Evolutionary conservation across 306 rosid species (phyloP).

Genomic region (Dalbergia cochinchinensis): DNA sequence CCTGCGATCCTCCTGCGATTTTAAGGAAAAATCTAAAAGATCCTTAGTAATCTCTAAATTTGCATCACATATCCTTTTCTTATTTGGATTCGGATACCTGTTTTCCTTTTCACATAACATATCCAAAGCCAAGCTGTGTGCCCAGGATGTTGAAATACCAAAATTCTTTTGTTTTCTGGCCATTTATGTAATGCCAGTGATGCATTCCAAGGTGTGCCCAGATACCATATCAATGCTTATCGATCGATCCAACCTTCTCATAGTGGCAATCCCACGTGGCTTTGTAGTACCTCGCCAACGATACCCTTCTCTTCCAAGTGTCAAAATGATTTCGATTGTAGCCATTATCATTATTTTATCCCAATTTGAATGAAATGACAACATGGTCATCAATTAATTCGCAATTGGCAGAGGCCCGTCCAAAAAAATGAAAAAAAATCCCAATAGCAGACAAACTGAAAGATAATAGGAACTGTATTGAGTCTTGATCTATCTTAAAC

Average conservation of each 20-base stretch:
- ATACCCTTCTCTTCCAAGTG: constrained; percentile 8
- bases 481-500: not conserved
- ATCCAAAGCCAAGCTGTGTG: constrained; percentile 13
- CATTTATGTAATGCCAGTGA: not conserved
- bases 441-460: not conserved
- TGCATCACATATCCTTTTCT: constrained; percentile 41
- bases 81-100: constrained; percentile 41
- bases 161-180: not conserved
- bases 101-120: constrained; percentile 42
- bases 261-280: constrained; percentile 47
- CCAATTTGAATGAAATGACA: not conserved
- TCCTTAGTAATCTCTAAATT: constrained; percentile 56
- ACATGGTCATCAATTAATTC: not conserved
- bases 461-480: not conserved
- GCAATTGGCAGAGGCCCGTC: not conserved
- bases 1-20: constrained; percentile 59
- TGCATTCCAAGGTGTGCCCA: not conserved
- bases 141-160: too few species aligned
- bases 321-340: not conserved
- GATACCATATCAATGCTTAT: constrained; percentile 8
- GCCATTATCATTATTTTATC: not conserved
- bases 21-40: constrained; percentile 54
- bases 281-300: constrained; percentile 7
- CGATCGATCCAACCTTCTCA: not conserved
- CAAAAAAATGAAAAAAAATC: too few species aligned